These are phyloP conservation scores for Penicillium ochrochloron DNA, from an alignment of 495 filamentous ascomycete species.

Conservation along the genomic window DNA sequence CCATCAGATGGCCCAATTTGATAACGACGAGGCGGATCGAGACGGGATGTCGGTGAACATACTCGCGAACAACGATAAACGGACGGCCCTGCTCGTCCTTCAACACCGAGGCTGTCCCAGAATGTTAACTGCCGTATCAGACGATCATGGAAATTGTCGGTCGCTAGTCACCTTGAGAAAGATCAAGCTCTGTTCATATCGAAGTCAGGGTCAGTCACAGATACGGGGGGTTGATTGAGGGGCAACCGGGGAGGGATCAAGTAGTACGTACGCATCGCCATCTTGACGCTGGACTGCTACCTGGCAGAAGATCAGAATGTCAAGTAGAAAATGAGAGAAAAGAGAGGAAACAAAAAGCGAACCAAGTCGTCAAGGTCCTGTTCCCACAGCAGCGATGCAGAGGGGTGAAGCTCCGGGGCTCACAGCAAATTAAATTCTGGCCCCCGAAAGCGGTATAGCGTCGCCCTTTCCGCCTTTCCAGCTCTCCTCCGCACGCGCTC, in stretches of 20 bases:
- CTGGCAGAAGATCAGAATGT: conserved; percentile 32
- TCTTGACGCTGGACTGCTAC: conserved; percentile 52
- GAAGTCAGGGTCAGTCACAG: conserved; percentile 33
- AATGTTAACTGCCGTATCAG: conserved; percentile 33
- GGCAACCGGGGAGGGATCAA: conserved; percentile 32
- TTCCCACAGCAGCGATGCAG: conserved; percentile 27
- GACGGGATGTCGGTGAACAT: conserved; percentile 48
- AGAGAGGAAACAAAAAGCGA: conserved; percentile 19
- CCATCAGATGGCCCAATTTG: conserved; percentile 7
- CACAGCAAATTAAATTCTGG: conserved; percentile 42
- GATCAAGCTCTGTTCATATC: conserved; percentile 64
- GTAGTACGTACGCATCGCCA: conserved; percentile 66
- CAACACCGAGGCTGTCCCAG: conserved; percentile 66
- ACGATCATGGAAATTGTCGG: neutral
- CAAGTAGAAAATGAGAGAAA: conserved; percentile 20
- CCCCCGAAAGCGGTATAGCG: conserved; percentile 46
- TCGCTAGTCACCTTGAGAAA: conserved; percentile 65
- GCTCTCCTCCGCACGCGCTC: conserved; percentile 22
- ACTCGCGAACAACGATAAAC: conserved; percentile 99
- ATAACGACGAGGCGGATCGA: conserved; percentile 6
- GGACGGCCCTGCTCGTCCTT: conserved; percentile 96
- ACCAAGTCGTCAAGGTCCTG: conserved; percentile 15
- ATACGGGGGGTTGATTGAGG: conserved; percentile 35
- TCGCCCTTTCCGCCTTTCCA: conserved; percentile 31
- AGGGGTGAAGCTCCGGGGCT: conserved; percentile 31